Percentiles rank a stretch among this genome's conserved stretches.
phyloP scores from a whole-genome alignment of 352 stramenopile species.

The Phytophthora brassicae region DNA sequence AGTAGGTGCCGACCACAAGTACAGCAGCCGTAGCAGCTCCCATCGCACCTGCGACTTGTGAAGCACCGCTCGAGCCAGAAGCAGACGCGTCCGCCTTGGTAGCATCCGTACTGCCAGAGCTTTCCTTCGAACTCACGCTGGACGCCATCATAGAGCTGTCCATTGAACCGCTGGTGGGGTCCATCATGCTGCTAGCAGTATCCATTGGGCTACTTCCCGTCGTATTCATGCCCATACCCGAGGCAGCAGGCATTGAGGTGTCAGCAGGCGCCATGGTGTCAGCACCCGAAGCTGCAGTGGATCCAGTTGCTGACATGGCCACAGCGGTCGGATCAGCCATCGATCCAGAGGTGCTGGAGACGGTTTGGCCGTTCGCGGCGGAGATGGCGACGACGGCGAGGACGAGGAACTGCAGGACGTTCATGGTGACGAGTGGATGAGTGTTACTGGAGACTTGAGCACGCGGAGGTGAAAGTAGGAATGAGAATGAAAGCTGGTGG shows the following conservation, averaged over 20 bases:
- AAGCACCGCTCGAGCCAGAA: constrained; percentile 13
- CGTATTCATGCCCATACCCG: too few species aligned
- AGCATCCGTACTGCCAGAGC: not conserved
- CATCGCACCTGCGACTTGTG: constrained; percentile 15
- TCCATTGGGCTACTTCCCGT: too few species aligned
- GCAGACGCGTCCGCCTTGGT: not conserved
- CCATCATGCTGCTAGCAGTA: too few species aligned
- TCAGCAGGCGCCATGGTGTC: too few species aligned
- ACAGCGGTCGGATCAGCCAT: constrained; percentile 3
- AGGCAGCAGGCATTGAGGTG: too few species aligned
- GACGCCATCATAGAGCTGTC: constrained; percentile 1
- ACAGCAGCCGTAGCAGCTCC: constrained; percentile 19
- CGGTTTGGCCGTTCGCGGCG: constrained; percentile 23
- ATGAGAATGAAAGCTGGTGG: constrained; percentile 3
- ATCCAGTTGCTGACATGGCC: not conserved
- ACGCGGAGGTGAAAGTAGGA: constrained; percentile 19
- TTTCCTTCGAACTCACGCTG: not conserved
- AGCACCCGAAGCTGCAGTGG: constrained; percentile 6
- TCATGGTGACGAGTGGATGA: constrained; percentile 15
- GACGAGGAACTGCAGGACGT: constrained; percentile 33
- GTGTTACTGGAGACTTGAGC: constrained; percentile 14
- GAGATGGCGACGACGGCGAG: constrained; percentile 28
- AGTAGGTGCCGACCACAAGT: constrained; percentile 23
- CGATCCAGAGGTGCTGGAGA: not conserved
- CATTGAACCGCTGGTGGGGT: not conserved